phyloP scores from a whole-genome alignment of 352 stramenopile genomes.

The Phytophthora idaei region DNA sequence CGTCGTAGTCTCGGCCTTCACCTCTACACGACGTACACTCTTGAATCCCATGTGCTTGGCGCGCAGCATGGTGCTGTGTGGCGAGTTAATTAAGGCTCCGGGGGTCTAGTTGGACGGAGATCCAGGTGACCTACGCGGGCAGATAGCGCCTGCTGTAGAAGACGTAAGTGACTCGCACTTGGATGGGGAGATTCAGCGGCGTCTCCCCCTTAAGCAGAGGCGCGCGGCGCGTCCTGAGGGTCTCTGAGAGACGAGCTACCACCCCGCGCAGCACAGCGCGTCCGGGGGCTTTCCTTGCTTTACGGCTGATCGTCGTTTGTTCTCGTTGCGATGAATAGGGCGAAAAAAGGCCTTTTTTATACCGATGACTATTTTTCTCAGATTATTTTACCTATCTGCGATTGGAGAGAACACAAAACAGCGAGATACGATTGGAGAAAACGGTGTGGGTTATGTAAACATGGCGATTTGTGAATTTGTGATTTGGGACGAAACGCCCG shows the following conservation, averaged over 20 bases:
- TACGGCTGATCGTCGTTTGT: conserved; percentile 44
- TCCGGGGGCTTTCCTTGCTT: conserved; percentile 17
- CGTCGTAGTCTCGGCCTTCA: conserved; percentile 89
- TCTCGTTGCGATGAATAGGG: conserved; percentile 22
- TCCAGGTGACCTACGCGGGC: conserved; percentile 10
- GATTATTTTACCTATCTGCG: conserved; percentile 4
- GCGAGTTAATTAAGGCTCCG: not conserved
- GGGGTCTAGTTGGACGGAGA: conserved; percentile 1
- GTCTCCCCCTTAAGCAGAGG: conserved; percentile 6
- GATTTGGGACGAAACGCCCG: conserved; percentile 3
- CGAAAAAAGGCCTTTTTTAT: conserved; percentile 21
- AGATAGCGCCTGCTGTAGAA: conserved; percentile 17
- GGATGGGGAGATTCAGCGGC: not conserved
- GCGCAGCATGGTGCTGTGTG: conserved; percentile 51
- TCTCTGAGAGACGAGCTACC: conserved; percentile 21
- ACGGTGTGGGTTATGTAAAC: not conserved
- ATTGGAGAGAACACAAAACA: conserved; percentile 14
- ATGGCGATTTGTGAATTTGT: conserved; percentile 11
- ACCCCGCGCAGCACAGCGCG: conserved; percentile 23
- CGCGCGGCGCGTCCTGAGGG: not conserved
- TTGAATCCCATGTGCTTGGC: conserved; percentile 87
- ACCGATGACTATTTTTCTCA: conserved; percentile 20
- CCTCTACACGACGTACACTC: conserved; percentile 77
- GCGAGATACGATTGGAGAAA: conserved; percentile 6
- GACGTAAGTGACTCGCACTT: not conserved